A percentile compares a stretch with the other conserved stretches of the same genome.
phyloP scores from a whole-genome alignment of 2,329 filamentous ascomycete species.

The Atkinsonella texensis region DNA sequence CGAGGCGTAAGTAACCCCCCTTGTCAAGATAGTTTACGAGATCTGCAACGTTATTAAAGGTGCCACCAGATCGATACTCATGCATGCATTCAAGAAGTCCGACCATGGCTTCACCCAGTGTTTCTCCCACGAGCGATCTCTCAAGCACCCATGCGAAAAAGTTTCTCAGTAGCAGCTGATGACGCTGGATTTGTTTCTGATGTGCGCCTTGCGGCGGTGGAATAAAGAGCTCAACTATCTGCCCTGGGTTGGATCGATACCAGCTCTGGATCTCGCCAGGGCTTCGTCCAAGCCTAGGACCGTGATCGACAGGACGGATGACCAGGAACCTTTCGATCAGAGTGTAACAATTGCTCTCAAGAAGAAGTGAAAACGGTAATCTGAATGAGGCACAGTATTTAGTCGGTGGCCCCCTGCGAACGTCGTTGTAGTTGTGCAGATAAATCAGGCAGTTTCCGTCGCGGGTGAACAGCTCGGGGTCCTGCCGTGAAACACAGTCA shows the following conservation, averaged over 20 bases:
- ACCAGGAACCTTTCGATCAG: constrained; percentile 43
- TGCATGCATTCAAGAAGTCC: constrained; percentile 53
- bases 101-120: constrained; percentile 52
- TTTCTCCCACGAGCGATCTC: constrained; percentile 53
- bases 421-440: constrained; percentile 35
- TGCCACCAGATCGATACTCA: constrained; percentile 46
- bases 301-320: constrained; percentile 11
- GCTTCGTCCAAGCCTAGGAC: constrained; percentile 15
- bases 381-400: constrained; percentile 55
- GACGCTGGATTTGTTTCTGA: constrained; percentile 42
- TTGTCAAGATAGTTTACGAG: constrained; percentile 46
- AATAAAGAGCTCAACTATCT: constrained; percentile 52
- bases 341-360: constrained; percentile 45
- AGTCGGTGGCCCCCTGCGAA: constrained; percentile 42
- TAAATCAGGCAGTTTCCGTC: constrained; percentile 60
- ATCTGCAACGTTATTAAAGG: constrained; percentile 44
- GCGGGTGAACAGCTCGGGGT: constrained; percentile 57
- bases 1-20: constrained; percentile 58
- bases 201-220: constrained; percentile 45
- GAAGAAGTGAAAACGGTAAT: constrained; percentile 45
- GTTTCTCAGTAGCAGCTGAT: constrained; percentile 61
- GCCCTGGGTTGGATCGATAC: constrained; percentile 18
- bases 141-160: constrained; percentile 60
- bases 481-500: constrained; percentile 31
- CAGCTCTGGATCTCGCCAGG: constrained; percentile 20